Conservation (phyloP, 2,329 filamentous ascomycete genomes). For the Zasmidium citrigriseum region DNA sequence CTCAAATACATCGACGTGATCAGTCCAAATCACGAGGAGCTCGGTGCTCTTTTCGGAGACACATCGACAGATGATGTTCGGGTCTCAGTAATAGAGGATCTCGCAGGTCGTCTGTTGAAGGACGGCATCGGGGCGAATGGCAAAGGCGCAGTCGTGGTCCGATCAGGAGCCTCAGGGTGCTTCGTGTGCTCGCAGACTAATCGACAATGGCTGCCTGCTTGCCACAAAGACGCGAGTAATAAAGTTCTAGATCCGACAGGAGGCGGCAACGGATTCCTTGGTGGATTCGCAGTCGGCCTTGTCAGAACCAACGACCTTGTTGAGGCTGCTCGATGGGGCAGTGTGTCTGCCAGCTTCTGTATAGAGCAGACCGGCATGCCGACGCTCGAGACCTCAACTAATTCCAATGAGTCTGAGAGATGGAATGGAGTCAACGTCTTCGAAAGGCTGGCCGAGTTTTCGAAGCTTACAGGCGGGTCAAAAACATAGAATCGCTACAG, state of each 20-base stretch:
- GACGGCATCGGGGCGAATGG: conserved; percentile 34
- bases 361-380: conserved; percentile 95
- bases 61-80: conserved; percentile 35
- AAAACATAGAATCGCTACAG: too few species aligned
- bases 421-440: conserved; percentile 52
- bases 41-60: conserved; percentile 78
- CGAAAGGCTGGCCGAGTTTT: conserved; percentile 44
- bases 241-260: conserved; percentile 89
- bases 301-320: conserved; percentile 60
- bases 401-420: conserved; percentile 36
- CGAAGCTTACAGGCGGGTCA: too few species aligned
- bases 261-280: conserved; percentile 87
- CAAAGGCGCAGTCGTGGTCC: conserved; percentile 62
- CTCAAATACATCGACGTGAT: conserved; percentile 59
- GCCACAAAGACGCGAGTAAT: conserved; percentile 55
- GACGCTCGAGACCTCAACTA: conserved; percentile 40
- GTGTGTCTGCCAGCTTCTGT: conserved; percentile 83
- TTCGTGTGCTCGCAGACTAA: conserved; percentile 42
- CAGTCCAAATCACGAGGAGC: conserved; percentile 83
- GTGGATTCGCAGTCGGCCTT: conserved; percentile 59
- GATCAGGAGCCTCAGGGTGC: conserved; percentile 72
- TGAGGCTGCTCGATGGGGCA: conserved; percentile 76
- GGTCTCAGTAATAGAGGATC: conserved; percentile 41
- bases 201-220: conserved; percentile 73
- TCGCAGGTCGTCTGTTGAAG: conserved; percentile 34